Evolutionary conservation across 2,329 filamentous ascomycete genomes (phyloP).

Genomic region (Peltaster fructicola): DNA sequence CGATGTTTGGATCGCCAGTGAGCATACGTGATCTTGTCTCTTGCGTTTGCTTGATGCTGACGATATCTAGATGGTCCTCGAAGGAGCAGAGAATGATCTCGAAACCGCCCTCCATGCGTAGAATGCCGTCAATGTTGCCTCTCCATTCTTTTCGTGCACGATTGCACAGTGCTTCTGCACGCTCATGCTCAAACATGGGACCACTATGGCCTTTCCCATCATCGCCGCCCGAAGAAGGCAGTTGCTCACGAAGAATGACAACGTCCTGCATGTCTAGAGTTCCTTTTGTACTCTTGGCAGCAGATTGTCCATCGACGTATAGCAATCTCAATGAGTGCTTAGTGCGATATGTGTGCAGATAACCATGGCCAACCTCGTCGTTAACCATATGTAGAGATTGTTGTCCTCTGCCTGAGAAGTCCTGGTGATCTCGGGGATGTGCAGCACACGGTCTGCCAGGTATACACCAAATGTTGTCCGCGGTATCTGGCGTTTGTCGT

Average conservation of each 20-base stretch:
- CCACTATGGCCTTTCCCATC: slow-evolving; percentile 4
- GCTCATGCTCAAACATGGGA: slow-evolving; percentile 29
- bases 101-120: slow-evolving; percentile 53
- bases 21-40: background rate
- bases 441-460: no score
- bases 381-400: slow-evolving; percentile 1
- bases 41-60: slow-evolving; percentile 15
- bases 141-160: slow-evolving; percentile 33
- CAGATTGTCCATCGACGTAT: slow-evolving; percentile 54
- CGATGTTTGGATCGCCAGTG: slow-evolving; percentile 2
- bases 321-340: slow-evolving; percentile 40
- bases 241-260: slow-evolving; percentile 34
- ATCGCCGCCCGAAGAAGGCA: no score
- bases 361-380: slow-evolving; percentile 26
- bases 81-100: slow-evolving; percentile 56
- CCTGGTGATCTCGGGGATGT: no score
- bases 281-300: slow-evolving; percentile 46
- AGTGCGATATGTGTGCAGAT: slow-evolving; percentile 49
- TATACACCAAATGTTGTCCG: no score
- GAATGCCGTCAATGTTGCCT: slow-evolving; percentile 39
- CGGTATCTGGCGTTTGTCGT: no score
- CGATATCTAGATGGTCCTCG: slow-evolving; percentile 20
- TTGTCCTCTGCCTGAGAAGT: no score
- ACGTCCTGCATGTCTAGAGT: slow-evolving; percentile 51
- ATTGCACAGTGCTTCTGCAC: slow-evolving; percentile 39